Evolutionary conservation across 2,329 filamentous ascomycete species (phyloP).

Genomic region (Colletotrichum tamarilloi): DNA sequence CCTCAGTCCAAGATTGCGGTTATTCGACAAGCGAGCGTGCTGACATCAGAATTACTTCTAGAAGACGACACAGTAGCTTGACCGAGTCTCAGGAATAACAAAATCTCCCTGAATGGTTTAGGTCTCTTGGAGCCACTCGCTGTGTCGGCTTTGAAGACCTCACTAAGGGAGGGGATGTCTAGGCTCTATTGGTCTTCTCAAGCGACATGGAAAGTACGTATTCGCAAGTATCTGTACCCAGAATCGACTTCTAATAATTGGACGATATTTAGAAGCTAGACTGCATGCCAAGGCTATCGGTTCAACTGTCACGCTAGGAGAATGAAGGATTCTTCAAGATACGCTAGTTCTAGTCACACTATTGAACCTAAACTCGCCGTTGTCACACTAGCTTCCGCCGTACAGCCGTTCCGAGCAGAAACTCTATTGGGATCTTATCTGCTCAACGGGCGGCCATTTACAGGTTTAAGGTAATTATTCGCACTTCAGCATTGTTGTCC

Average conservation of each 20-base stretch:
- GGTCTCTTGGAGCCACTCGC: too few species aligned
- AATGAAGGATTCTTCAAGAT: background rate
- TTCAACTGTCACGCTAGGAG: background rate
- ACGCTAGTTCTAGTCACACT: background rate
- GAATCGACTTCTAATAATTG: background rate
- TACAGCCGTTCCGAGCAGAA: background rate
- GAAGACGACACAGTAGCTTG: background rate
- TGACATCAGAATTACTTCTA: background rate
- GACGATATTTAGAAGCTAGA: background rate
- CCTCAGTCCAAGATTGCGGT: background rate
- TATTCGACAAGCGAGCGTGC: too few species aligned
- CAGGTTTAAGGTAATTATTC: background rate
- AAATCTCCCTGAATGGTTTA: background rate
- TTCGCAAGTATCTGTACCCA: background rate
- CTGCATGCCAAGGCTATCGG: background rate
- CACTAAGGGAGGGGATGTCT: background rate
- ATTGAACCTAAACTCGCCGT: background rate
- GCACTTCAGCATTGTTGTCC: background rate
- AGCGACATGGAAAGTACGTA: background rate
- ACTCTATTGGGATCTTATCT: background rate
- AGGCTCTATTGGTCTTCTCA: background rate
- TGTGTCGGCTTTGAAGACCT: background rate
- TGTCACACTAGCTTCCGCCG: background rate
- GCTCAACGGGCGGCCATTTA: background rate
- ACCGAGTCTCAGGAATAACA: background rate